Base-by-base conservation (phyloP, 805 yeast genomes). In the Yarrowia divulgata region DNA sequence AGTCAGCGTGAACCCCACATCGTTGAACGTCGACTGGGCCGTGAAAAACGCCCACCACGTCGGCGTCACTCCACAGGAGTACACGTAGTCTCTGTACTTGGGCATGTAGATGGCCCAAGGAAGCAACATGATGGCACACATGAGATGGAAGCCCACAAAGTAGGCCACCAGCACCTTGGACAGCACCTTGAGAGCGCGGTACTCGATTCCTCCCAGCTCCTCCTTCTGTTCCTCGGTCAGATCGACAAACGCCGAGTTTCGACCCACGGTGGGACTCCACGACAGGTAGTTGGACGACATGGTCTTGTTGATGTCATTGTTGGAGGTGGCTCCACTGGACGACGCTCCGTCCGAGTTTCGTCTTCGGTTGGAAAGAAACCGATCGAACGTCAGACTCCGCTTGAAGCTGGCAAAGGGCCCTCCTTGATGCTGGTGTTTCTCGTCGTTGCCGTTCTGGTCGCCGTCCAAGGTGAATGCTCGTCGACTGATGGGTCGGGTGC, bases 201-300 rank as follows among this genome's bases (percentile, higher is more conserved):
- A 95, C 76, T 95, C 99, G 16, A 95, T 97, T 63, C 99, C 99
- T 46, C 99, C 99, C 46, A 95, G 80, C 77, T 95, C 99, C 70
- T 90, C 96, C 74, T 91, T 93, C 77, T 95, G 98, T 32, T 85
- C 88, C 45, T 88, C 91, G 2, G 91, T 87, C 52, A 95, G 78
- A 16, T 90, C 90, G 1, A 92, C 90, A 81, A 95, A 95, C 0
- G 93, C 89, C 0, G 98, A 94, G 78, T 95, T 95, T 77, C 98
- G 85, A 12, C 97, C 98, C 43, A 95, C 85, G 0, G 95, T 90
- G 1, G 98, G 98, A 40, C 85, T 85, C 91, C 97, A 93, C 0
- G 98, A 93, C 32, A 94, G 80, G 74, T 93, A 95, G 71, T 78
- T 78, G 6, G 80, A 72, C 16, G 75, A 74, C 81, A 79, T 79